Conservation (phyloP, 257 asterid genomes). For the Agastache rugosa region DNA sequence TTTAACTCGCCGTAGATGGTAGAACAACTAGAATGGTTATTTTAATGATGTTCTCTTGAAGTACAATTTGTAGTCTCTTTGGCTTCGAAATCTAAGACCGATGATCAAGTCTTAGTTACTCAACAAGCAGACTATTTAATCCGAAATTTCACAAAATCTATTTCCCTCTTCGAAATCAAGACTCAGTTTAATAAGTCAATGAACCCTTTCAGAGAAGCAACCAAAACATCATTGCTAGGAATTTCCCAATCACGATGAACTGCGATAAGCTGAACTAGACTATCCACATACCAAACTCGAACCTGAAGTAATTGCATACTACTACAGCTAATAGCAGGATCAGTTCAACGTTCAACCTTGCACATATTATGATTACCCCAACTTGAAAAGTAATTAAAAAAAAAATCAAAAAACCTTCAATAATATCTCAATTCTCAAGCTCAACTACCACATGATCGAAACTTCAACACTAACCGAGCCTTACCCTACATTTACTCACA, state of each 20-base stretch:
- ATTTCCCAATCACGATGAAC: conserved; percentile 1
- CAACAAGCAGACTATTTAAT: not conserved
- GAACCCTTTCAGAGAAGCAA: conserved; percentile 21
- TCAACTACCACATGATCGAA: conserved; percentile 21
- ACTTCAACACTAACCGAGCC: conserved; percentile 14
- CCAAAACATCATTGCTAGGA: not conserved
- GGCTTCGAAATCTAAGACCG: conserved; percentile 2
- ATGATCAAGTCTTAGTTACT: conserved; percentile 4
- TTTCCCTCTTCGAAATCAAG: not conserved
- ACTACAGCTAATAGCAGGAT: not conserved
- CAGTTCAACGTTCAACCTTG: conserved; percentile 1
- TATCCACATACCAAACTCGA: conserved; percentile 13
- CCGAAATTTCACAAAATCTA: not conserved
- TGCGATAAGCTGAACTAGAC: not conserved
- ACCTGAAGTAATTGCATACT: conserved; percentile 21
- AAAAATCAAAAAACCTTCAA: not conserved
- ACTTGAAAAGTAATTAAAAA: not conserved
- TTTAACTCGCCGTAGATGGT: not conserved
- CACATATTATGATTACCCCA: not conserved
- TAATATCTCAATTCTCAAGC: conserved; percentile 15
- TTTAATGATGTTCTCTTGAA: not conserved
- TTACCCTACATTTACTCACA: not conserved
- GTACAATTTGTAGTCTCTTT: not conserved
- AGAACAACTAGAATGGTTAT: not conserved
- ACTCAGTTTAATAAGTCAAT: not conserved